Percentiles rank a stretch among this genome's conserved stretches.
Conservation (phyloP, 169 alveolate species). For the Theileria equi region DNA sequence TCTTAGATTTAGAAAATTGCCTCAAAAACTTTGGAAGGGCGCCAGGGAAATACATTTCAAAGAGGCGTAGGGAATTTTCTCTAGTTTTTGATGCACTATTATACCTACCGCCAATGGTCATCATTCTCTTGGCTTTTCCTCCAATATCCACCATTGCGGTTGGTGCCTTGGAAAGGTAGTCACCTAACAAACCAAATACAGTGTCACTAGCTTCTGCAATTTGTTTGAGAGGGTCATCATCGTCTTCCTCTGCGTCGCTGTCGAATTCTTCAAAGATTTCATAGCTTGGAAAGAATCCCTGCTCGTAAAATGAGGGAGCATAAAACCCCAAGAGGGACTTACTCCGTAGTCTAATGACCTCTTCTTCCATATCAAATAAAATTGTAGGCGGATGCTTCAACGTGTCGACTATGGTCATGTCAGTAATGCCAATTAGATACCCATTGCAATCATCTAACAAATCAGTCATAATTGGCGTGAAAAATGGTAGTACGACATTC, state of each 20-base stretch:
- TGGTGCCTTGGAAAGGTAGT: constrained; percentile 53
- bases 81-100: constrained; percentile 19
- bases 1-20: constrained; percentile 1
- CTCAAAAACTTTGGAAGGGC: constrained; percentile 48
- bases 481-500: constrained; percentile 35
- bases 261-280: constrained; percentile 18
- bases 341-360: constrained; percentile 23
- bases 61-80: constrained; percentile 48
- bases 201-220: constrained; percentile 43
- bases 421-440: constrained; percentile 56
- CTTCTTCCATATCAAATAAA: constrained; percentile 46
- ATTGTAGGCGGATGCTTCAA: constrained; percentile 27
- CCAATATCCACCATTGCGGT: constrained; percentile 37
- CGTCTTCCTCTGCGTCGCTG: constrained; percentile 25
- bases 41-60: constrained; percentile 56
- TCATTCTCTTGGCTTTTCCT: constrained; percentile 15
- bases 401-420: background rate
- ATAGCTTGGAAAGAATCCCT: constrained; percentile 15
- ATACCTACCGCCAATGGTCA: background rate
- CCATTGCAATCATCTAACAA: constrained; percentile 13
- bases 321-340: constrained; percentile 24
- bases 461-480: constrained; percentile 25
- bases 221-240: constrained; percentile 31
- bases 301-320: constrained; percentile 54
- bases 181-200: constrained; percentile 31